Evolutionary conservation across 257 asterid species (phyloP), one percentile per base, ranked within the genome.

Genomic region (Solanum piurae): DNA sequence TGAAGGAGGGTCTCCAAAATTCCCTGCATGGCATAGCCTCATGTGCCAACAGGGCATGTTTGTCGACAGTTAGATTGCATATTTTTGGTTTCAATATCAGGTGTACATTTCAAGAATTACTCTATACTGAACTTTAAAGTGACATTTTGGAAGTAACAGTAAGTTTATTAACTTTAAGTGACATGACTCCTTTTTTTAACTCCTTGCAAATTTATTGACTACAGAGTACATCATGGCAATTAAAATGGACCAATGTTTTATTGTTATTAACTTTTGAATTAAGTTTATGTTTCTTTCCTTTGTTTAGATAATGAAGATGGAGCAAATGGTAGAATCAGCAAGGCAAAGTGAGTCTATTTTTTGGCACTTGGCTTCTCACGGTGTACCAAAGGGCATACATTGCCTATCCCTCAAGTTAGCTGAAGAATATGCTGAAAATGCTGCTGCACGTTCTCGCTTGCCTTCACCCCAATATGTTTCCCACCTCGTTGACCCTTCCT

Each of bases 311-410:
- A 82, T 88, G 80, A 93, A 91, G 90, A 92, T 96, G 98, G 98
- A 94, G 88, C 89, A 88, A 62, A 82, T 87, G 88, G 95, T 93
- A 69, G 91, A 92, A 91, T 90, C 89, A 82, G 96, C 98, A 44
- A 91, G 91, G 87, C 89, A 90, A 88, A 94, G 90, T 3, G 98
- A 96, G 90, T 93, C 93, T 36, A 18, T 93, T 42, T 92, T 91
- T 92, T 95, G 99, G 99, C 94, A 95, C 91, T 87, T 95, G 88
- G 98, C 98, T 91, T 91, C 99, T 91, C 95, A 89, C 71, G 94
- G 94, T 29, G 90, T 94, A 77, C 98, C 99, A 77, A 93, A 89
- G 89, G 91, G 95, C 92, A 91, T 93, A 2, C 93, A 95, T 88
- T 96, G 99, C 60, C 97, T 96, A 33, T 92, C 98, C 44, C 97